phyloP scores from a whole-genome alignment of 192 early-diverging fungal species.

The Helicostylum pulchrum region DNA sequence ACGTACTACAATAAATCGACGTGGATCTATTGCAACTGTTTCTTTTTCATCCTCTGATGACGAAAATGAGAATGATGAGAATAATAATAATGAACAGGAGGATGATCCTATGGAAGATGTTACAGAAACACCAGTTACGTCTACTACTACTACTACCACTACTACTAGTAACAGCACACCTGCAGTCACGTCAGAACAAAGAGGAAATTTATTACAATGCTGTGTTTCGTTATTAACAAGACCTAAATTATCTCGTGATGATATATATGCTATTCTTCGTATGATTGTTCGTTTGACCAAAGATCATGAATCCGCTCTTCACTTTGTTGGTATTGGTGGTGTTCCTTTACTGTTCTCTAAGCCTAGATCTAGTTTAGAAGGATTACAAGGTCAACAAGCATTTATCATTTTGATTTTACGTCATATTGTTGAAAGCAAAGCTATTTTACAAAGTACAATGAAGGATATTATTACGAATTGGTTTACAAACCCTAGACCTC shows the following conservation, averaged over 20 bases:
- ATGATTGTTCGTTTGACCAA: slow-evolving; percentile 84
- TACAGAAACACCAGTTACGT: slow-evolving; percentile 28
- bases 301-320: slow-evolving; percentile 51
- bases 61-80: slow-evolving; percentile 1
- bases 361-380: slow-evolving; percentile 54
- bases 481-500: slow-evolving; percentile 67
- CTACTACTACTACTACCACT: slow-evolving; percentile 7
- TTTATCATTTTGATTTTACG: slow-evolving; percentile 85
- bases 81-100: neutral
- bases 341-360: slow-evolving; percentile 62
- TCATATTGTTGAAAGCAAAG: slow-evolving; percentile 77
- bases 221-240: slow-evolving; percentile 40
- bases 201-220: slow-evolving; percentile 34
- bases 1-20: neutral
- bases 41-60: slow-evolving; percentile 7
- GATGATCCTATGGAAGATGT: slow-evolving; percentile 18
- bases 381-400: slow-evolving; percentile 74
- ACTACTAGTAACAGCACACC: neutral
- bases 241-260: slow-evolving; percentile 42
- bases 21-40: neutral
- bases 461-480: slow-evolving; percentile 72
- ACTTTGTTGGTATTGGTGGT: slow-evolving; percentile 69
- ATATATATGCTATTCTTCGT: slow-evolving; percentile 68
- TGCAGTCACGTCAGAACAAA: slow-evolving; percentile 21
- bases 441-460: slow-evolving; percentile 63